Evolutionary conservation across 2,329 filamentous ascomycete species (phyloP).

Genomic region (Fusarium luffae): DNA sequence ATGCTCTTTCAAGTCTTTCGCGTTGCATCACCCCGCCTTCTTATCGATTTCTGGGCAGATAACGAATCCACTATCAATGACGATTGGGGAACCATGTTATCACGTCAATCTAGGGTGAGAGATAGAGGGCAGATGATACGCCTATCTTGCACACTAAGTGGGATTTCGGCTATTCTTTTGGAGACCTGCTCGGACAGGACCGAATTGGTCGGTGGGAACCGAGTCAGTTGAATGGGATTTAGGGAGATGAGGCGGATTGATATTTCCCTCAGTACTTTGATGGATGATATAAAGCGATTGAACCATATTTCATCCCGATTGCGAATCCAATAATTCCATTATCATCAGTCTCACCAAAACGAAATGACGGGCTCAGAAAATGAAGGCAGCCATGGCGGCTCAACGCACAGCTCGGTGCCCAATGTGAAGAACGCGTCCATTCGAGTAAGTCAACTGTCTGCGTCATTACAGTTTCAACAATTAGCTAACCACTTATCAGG

Average conservation of each 20-base stretch:
- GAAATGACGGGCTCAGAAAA: neutral
- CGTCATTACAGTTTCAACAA: no score
- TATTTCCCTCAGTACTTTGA: neutral
- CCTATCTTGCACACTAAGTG: neutral
- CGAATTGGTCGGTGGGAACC: neutral
- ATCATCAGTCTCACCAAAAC: fast-evolving
- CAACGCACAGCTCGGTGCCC: constrained; percentile 6
- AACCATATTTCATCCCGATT: neutral
- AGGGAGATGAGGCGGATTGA: fast-evolving
- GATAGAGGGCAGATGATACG: neutral
- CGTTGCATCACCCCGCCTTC: neutral
- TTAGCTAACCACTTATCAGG: neutral
- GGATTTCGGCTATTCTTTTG: neutral
- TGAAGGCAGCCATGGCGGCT: neutral
- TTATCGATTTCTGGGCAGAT: neutral
- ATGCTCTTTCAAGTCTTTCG: neutral
- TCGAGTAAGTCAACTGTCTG: neutral
- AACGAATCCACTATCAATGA: neutral
- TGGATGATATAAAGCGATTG: neutral
- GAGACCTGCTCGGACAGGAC: neutral
- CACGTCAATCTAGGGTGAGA: constrained; percentile 12
- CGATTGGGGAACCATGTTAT: constrained; percentile 12
- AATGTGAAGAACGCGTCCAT: constrained; percentile 11
- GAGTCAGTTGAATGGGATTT: neutral
- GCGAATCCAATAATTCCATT: neutral